phyloP scores from a whole-genome alignment of 768 basidiomycete species.

The Dacryopinax spathularia region DNA sequence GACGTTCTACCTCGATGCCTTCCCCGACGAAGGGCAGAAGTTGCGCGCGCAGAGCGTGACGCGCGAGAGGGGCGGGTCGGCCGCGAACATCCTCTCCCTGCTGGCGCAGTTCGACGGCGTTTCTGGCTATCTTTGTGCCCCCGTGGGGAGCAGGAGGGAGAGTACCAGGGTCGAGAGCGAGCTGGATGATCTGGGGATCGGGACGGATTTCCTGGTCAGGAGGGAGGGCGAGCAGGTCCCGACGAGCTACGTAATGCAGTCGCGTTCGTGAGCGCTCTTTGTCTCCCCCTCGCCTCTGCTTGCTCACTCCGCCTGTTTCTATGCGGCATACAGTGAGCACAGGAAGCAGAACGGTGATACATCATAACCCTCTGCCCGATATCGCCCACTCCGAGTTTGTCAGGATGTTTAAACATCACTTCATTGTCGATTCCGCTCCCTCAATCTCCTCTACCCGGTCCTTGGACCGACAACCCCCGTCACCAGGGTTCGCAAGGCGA shows the following conservation, averaged over 20 bases:
- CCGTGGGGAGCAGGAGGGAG: constrained; percentile 58
- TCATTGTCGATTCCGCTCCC: constrained; percentile 19
- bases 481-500: not conserved
- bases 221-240: constrained; percentile 62
- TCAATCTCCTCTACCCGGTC: constrained; percentile 32
- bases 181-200: constrained; percentile 51
- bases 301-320: not conserved
- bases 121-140: constrained; percentile 44
- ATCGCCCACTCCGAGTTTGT: constrained; percentile 80
- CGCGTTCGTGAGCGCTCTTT: constrained; percentile 33
- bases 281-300: not conserved
- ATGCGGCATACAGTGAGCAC: constrained; percentile 33
- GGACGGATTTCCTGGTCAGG: constrained; percentile 58
- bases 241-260: constrained; percentile 66
- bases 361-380: constrained; percentile 78
- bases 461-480: constrained; percentile 21
- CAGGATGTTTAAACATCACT: constrained; percentile 38
- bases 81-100: constrained; percentile 52
- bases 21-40: not conserved
- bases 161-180: constrained; percentile 48
- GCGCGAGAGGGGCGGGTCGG: constrained; percentile 55
- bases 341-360: constrained; percentile 54
- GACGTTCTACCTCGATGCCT: constrained; percentile 45
- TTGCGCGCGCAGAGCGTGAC: constrained; percentile 58
- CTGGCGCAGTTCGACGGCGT: constrained; percentile 45